Evolutionary conservation across 2,329 filamentous ascomycete species (phyloP).

Genomic region (Pseudogymnoascus sp.): DNA sequence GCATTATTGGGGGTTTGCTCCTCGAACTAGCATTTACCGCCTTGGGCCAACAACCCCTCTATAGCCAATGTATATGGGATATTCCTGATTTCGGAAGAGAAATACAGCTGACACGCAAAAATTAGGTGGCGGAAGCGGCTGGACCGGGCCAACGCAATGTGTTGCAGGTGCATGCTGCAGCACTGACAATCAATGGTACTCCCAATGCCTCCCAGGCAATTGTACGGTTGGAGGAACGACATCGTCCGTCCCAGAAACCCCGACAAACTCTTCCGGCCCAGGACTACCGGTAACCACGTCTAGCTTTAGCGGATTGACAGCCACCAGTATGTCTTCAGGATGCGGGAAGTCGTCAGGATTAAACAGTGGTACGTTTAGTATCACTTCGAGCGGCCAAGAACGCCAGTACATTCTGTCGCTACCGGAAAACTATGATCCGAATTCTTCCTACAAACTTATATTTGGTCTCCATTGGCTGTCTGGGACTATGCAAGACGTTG

Average conservation of each 20-base stretch:
- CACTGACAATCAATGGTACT: neutral
- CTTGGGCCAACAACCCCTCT: neutral
- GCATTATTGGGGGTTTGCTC: neutral
- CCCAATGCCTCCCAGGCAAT: neutral
- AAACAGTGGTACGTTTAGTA: slow-evolving; percentile 26
- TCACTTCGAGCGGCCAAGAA: slow-evolving; percentile 31
- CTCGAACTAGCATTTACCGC: neutral
- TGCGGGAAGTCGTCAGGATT: slow-evolving; percentile 28
- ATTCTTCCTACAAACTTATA: slow-evolving; percentile 33
- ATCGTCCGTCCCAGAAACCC: neutral
- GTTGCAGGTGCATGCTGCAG: neutral
- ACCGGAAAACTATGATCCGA: slow-evolving; percentile 34
- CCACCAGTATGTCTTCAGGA: slow-evolving; percentile 19
- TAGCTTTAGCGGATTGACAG: neutral
- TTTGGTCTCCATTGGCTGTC: slow-evolving; percentile 35
- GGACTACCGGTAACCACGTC: neutral
- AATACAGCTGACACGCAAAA: neutral
- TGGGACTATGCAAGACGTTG: slow-evolving; percentile 32
- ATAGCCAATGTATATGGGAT: neutral
- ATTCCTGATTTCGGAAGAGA: neutral
- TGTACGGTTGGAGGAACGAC: neutral
- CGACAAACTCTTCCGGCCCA: neutral
- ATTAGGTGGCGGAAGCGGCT: neutral
- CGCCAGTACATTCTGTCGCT: slow-evolving; percentile 34
- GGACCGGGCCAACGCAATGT: neutral